These are phyloP conservation scores for Aspergillus pseudonomiae DNA, from an alignment of 2,329 filamentous ascomycete genomes.

Conservation along the genomic window DNA sequence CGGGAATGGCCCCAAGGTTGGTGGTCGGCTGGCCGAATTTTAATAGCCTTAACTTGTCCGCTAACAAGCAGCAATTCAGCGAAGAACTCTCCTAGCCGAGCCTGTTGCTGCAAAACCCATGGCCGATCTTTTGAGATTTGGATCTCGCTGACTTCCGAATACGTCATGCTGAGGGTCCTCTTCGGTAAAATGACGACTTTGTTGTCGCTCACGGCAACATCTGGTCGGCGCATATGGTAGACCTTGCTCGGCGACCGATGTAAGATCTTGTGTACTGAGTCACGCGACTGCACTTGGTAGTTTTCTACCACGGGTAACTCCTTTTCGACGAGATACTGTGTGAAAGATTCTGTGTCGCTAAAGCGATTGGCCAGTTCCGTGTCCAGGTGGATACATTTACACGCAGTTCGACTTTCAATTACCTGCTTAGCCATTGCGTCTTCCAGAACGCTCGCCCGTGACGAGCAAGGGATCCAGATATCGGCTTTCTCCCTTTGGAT, in stretches of 20 bases:
- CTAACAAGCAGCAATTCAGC: conserved; percentile 71
- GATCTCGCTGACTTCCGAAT: conserved; percentile 57
- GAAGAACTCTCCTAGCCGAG: conserved; percentile 68
- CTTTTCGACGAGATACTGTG: conserved; percentile 57
- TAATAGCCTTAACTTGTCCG: conserved; percentile 67
- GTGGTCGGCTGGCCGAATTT: conserved; percentile 66
- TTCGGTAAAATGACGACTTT: conserved; percentile 62
- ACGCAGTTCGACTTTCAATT: conserved; percentile 60
- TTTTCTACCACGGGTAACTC: conserved; percentile 59
- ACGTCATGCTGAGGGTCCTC: conserved; percentile 55
- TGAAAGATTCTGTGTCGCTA: conserved; percentile 69
- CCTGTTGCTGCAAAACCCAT: conserved; percentile 72
- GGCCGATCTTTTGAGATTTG: conserved; percentile 57
- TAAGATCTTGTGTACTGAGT: conserved; percentile 59
- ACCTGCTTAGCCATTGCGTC: conserved; percentile 67
- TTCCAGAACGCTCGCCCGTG: conserved; percentile 66
- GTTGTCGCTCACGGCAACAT: conserved; percentile 58
- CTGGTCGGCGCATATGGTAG: conserved; percentile 64
- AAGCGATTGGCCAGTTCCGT: conserved; percentile 59
- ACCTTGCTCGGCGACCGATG: conserved; percentile 45
- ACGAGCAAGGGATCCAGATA: conserved; percentile 74
- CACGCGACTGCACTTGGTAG: conserved; percentile 55
- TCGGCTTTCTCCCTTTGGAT: conserved; percentile 64
- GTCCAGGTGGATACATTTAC: conserved; percentile 67
- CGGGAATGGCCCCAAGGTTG: conserved; percentile 64